phyloP scores from a whole-genome alignment of 495 filamentous ascomycete genomes.

The Lentithecium fluviatile region DNA sequence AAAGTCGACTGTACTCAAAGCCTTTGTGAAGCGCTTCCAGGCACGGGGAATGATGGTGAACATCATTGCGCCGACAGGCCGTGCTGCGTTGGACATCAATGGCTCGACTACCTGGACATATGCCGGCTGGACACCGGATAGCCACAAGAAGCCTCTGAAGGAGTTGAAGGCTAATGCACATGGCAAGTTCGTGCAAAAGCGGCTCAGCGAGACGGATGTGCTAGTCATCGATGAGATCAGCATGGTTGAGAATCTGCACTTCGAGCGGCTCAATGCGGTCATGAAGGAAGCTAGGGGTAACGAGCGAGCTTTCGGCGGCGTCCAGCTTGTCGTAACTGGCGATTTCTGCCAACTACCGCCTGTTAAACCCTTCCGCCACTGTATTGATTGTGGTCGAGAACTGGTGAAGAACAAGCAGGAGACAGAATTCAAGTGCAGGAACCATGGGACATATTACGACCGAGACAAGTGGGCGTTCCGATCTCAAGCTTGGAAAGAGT shows the following conservation, averaged over 20 bases:
- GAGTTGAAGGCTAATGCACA: slow-evolving; percentile 30
- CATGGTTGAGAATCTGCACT: slow-evolving; percentile 56
- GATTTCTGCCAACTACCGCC: slow-evolving; percentile 51
- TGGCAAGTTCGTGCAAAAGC: slow-evolving; percentile 28
- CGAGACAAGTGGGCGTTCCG: slow-evolving; percentile 42
- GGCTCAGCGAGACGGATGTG: slow-evolving; percentile 46
- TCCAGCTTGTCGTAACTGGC: slow-evolving; percentile 48
- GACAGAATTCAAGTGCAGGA: slow-evolving; percentile 22
- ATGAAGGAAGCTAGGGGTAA: slow-evolving; percentile 47
- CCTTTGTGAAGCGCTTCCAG: slow-evolving; percentile 45
- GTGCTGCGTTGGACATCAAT: slow-evolving; percentile 53
- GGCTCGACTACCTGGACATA: slow-evolving; percentile 57
- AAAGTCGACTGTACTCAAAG: slow-evolving; percentile 58
- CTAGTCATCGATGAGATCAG: slow-evolving; percentile 50
- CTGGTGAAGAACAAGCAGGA: slow-evolving; percentile 10
- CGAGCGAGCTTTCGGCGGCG: slow-evolving; percentile 45
- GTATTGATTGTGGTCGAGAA: slow-evolving; percentile 43
- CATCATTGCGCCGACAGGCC: slow-evolving; percentile 58
- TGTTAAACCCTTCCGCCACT: slow-evolving; percentile 44
- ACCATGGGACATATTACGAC: slow-evolving; percentile 21
- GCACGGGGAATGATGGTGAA: slow-evolving; percentile 43
- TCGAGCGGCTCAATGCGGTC: slow-evolving; percentile 54
- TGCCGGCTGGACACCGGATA: slow-evolving; percentile 53
- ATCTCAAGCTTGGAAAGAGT: slow-evolving; percentile 41
- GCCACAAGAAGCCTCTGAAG: slow-evolving; percentile 35